phyloP scores from a whole-genome alignment of 495 filamentous ascomycete species.

The Lophiotrema nucula region DNA sequence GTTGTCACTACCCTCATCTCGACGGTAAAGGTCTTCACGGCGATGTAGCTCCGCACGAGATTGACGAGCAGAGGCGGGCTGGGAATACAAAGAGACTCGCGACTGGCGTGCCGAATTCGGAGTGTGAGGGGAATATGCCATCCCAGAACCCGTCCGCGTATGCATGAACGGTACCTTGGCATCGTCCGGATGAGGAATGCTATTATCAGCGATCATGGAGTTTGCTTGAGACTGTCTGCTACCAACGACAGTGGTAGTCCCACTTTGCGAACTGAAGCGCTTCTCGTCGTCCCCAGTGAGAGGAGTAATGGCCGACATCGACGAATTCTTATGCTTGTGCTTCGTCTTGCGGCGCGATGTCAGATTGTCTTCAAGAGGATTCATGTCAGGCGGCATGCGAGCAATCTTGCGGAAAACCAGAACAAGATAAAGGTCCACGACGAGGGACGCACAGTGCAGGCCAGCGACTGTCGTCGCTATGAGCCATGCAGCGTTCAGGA shows the following conservation, averaged over 20 bases:
- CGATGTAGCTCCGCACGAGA: constrained; percentile 29
- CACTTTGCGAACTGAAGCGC: constrained; percentile 42
- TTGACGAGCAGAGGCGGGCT: constrained; percentile 10
- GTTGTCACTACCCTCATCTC: constrained; percentile 16
- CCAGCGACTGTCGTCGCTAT: constrained; percentile 58
- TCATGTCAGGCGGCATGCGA: constrained; percentile 83
- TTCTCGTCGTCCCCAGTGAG: constrained; percentile 46
- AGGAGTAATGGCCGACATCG: constrained; percentile 64
- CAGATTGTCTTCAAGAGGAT: constrained; percentile 81
- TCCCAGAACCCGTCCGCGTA: constrained; percentile 30
- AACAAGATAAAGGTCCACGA: constrained; percentile 67
- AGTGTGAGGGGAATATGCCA: constrained; percentile 33
- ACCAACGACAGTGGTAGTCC: constrained; percentile 49
- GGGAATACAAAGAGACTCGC: constrained; percentile 25
- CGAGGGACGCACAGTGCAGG: constrained; percentile 68
- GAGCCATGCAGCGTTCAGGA: constrained; percentile 65
- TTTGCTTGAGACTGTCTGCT: constrained; percentile 53
- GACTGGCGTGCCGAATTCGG: constrained; percentile 30
- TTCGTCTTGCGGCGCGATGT: constrained; percentile 62
- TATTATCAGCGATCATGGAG: constrained; percentile 46
- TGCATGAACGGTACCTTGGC: constrained; percentile 31
- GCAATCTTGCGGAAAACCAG: constrained; percentile 78
- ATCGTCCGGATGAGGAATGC: constrained; percentile 38
- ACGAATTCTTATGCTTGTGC: constrained; percentile 75
- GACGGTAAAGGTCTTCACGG: constrained; percentile 23